phyloP scores from a whole-genome alignment of 78 protist species.

The Mantamonas sphyraenae region DNA sequence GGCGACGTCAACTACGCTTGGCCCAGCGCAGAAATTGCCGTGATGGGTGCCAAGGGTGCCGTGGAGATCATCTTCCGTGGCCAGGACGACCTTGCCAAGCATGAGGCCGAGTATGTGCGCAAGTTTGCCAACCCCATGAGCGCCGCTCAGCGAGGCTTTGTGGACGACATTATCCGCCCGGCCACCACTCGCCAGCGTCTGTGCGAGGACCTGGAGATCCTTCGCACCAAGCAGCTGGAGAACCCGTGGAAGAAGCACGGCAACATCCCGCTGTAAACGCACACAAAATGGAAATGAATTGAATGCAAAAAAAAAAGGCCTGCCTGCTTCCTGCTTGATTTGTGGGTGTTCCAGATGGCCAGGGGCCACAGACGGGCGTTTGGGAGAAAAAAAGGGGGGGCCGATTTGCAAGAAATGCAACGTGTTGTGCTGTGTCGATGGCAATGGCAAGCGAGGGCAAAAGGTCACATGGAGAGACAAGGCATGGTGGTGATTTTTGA shows the following conservation, averaged over 20 bases:
- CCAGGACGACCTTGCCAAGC: conserved; percentile 2
- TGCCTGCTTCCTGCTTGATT: too few relatives aligned
- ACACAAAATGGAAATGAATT: too few relatives aligned
- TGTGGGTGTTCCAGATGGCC: too few relatives aligned
- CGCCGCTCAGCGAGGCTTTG: conserved; percentile 92
- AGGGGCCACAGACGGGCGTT: too few relatives aligned
- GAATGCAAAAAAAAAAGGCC: too few relatives aligned
- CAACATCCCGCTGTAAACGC: conserved; percentile 84
- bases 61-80: conserved; percentile 87
- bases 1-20: conserved; percentile 96
- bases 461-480: too few relatives aligned
- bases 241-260: conserved; percentile 89
- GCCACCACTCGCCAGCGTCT: conserved; percentile 44
- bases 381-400: too few relatives aligned
- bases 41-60: conserved; percentile 98
- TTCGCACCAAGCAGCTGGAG: conserved; percentile 54
- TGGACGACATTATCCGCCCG: conserved; percentile 92
- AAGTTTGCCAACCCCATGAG: conserved; percentile 87
- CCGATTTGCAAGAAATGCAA: too few relatives aligned
- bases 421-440: too few relatives aligned
- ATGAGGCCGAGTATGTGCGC: conserved; percentile 58
- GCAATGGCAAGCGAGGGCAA: too few relatives aligned
- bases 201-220: conserved; percentile 78
- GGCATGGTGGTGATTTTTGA: too few relatives aligned
- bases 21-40: conserved; percentile 98